Conservation (phyloP, 768 basidiomycete genomes). For the Austroboletus eburneus region DNA sequence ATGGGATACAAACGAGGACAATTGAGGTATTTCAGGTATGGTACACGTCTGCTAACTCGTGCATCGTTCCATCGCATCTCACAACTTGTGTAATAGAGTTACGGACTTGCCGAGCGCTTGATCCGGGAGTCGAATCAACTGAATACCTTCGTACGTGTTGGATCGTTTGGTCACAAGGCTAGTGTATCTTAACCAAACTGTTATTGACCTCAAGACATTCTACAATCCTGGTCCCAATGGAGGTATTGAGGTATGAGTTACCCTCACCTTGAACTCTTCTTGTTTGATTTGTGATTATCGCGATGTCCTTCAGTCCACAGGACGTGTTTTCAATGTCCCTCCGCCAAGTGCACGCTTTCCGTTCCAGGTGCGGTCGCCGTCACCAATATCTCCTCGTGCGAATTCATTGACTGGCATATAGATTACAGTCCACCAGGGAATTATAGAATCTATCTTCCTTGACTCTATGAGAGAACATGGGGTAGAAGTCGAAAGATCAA, state of each 20-base stretch:
- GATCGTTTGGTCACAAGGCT: not conserved
- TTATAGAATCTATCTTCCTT: conserved; percentile 35
- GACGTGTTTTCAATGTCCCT: conserved; percentile 54
- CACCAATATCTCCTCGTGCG: not conserved
- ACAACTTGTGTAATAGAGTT: conserved; percentile 47
- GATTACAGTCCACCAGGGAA: conserved; percentile 33
- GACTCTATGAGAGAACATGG: conserved; percentile 31
- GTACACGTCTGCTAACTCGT: not conserved
- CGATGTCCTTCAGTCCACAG: conserved; percentile 46
- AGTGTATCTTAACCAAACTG: no score
- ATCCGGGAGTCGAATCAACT: conserved; percentile 60
- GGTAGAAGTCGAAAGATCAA: conserved; percentile 33
- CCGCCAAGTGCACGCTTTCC: conserved; percentile 61
- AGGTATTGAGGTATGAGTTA: conserved; percentile 51
- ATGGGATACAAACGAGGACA: conserved; percentile 42
- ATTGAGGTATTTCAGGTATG: conserved; percentile 48
- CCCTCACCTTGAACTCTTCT: not conserved
- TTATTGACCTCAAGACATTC: conserved; percentile 50
- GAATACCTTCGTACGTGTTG: conserved; percentile 53
- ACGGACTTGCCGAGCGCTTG: conserved; percentile 63
- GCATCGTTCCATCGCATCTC: not conserved
- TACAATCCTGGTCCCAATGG: conserved; percentile 60
- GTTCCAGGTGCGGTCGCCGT: conserved; percentile 46
- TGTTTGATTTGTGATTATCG: not conserved
- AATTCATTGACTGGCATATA: conserved; percentile 3